These are phyloP conservation scores for Cicer yamashitae DNA, from an alignment of 306 rosid species.

Conservation along the genomic window DNA sequence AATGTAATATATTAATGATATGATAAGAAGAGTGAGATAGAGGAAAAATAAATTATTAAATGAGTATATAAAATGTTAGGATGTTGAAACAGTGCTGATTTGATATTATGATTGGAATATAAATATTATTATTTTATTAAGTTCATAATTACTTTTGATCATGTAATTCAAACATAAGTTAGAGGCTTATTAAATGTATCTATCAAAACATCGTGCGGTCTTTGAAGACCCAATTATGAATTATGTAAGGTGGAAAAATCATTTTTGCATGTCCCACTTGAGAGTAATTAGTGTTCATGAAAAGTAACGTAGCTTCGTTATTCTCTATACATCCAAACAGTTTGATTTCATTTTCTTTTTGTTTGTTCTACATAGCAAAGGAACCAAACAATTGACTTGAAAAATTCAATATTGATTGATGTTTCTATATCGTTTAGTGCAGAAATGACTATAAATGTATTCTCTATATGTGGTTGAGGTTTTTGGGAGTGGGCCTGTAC, in stretches of 20 bases:
- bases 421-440: no score
- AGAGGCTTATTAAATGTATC: constrained; percentile 39
- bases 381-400: constrained; percentile 31
- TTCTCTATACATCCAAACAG: constrained; percentile 40
- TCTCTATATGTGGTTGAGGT: no score
- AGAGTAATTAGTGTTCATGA: constrained; percentile 32
- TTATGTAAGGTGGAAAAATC: constrained; percentile 38
- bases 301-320: constrained; percentile 44
- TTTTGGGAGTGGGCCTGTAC: no score
- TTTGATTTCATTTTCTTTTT: constrained; percentile 35
- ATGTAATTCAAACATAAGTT: constrained; percentile 48
- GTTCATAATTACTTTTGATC: constrained; percentile 52
- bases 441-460: no score
- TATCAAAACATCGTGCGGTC: constrained; percentile 53
- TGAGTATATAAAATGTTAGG: no score
- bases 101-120: background rate
- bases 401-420: no score
- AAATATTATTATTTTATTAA: background rate
- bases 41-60: no score
- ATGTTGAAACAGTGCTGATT: no score
- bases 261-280: constrained; percentile 47
- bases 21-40: no score
- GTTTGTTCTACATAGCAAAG: constrained; percentile 10
- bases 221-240: constrained; percentile 44
- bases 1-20: no score